phyloP scores from a whole-genome alignment of 306 rosid species.

The Lupinus albus region DNA sequence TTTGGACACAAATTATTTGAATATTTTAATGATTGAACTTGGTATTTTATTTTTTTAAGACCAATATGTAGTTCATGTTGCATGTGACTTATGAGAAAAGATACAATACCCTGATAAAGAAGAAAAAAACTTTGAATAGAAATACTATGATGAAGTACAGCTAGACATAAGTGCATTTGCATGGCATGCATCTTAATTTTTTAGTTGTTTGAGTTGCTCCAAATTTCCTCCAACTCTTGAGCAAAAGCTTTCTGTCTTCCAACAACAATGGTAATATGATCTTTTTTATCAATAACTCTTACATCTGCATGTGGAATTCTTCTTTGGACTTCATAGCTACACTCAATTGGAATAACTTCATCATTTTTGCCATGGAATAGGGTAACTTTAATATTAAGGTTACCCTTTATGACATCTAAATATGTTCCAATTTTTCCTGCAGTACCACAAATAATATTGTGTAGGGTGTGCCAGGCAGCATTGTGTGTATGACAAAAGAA shows the following conservation, averaged over 20 bases:
- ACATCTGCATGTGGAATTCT: conserved; percentile 72
- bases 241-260: conserved; percentile 82
- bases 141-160: conserved; percentile 12
- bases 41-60: not conserved
- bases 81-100: conserved; percentile 13
- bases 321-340: conserved; percentile 63
- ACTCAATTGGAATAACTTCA: conserved; percentile 75
- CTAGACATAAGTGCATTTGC: conserved; percentile 30
- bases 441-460: conserved; percentile 82
- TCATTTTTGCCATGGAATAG: conserved; percentile 80
- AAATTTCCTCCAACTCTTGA: conserved; percentile 75
- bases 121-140: conserved; percentile 1
- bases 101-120: conserved; percentile 24
- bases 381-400: conserved; percentile 59
- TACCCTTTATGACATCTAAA: conserved; percentile 57
- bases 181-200: conserved; percentile 10
- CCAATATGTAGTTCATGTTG: not conserved
- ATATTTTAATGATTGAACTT: not conserved
- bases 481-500: conserved; percentile 94
- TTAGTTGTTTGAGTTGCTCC: conserved; percentile 54
- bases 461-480: conserved; percentile 98
- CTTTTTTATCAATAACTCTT: conserved; percentile 69
- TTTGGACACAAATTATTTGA: not conserved
- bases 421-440: conserved; percentile 72
- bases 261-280: conserved; percentile 85